These are phyloP conservation scores for Peronospora farinosa DNA, from an alignment of 352 stramenopile species.

Conservation along the genomic window DNA sequence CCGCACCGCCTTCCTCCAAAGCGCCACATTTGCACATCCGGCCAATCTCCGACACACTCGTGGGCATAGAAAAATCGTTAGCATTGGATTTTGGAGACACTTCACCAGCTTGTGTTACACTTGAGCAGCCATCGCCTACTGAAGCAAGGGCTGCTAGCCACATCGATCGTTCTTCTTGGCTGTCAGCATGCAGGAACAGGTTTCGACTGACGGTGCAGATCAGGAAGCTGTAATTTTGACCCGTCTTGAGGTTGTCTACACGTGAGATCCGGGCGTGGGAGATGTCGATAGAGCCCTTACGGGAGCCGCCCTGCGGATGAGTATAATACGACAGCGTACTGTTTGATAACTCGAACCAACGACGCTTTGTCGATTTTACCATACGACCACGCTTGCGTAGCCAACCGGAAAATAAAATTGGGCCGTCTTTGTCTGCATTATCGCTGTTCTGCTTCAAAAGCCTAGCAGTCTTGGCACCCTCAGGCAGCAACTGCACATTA, in stretches of 20 bases:
- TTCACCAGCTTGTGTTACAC: conserved; percentile 13
- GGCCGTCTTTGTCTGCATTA: conserved; percentile 41
- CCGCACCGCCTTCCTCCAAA: conserved; percentile 19
- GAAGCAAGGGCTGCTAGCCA: conserved; percentile 71
- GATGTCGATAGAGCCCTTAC: conserved; percentile 70
- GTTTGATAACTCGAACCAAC: conserved; percentile 78
- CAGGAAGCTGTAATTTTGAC: conserved; percentile 75
- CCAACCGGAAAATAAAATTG: conserved; percentile 73
- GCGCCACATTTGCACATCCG: conserved; percentile 57
- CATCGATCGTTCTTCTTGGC: conserved; percentile 73
- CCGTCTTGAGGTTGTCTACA: conserved; percentile 76
- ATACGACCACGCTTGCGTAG: conserved; percentile 78
- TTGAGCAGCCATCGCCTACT: conserved; percentile 37
- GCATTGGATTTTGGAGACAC: conserved; percentile 15
- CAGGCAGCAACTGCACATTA: conserved; percentile 52
- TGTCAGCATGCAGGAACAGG: conserved; percentile 76
- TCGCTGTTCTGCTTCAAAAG: conserved; percentile 52
- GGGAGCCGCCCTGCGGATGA: conserved; percentile 63
- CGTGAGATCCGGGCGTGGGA: conserved; percentile 43
- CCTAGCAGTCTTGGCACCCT: conserved; percentile 46
- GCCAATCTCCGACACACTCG: conserved; percentile 34
- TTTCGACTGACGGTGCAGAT: conserved; percentile 54
- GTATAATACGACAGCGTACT: conserved; percentile 70
- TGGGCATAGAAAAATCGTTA: conserved; percentile 26
- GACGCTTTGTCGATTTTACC: conserved; percentile 81